Evolutionary conservation across 1,139 yeast species (phyloP).

Genomic region (Blastobotrys malaysiensis): DNA sequence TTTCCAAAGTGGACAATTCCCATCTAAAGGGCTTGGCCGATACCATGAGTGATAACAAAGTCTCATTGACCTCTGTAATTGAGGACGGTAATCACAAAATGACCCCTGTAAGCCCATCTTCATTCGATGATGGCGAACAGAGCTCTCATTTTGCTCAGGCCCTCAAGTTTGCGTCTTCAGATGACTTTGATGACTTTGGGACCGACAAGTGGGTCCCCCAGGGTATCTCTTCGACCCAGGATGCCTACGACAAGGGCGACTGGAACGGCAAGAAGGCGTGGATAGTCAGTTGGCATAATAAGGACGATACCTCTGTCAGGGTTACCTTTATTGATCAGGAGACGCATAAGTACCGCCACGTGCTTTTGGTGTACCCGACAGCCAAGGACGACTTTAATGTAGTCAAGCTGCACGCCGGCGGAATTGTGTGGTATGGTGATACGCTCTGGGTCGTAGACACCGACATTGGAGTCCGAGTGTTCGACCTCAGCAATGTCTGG

Average conservation of each 20-base stretch:
- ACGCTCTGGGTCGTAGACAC: slow-evolving; percentile 12
- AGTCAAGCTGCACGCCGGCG: slow-evolving; percentile 12
- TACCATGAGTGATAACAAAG: slow-evolving; percentile 9
- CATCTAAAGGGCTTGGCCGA: slow-evolving; percentile 2
- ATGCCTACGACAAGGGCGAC: slow-evolving; percentile 11
- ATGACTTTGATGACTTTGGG: slow-evolving; percentile 8
- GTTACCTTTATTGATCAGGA: slow-evolving; percentile 10
- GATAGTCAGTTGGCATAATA: slow-evolving; percentile 9
- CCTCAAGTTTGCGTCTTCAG: slow-evolving; percentile 7
- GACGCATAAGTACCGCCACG: slow-evolving; percentile 11
- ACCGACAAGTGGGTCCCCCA: slow-evolving; percentile 11
- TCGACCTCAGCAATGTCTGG: slow-evolving; percentile 11
- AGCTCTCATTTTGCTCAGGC: slow-evolving; percentile 4
- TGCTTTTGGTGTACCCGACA: slow-evolving; percentile 9
- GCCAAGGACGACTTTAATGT: slow-evolving; percentile 10
- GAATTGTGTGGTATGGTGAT: slow-evolving; percentile 13
- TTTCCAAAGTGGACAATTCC: not conserved
- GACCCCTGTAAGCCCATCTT: not conserved
- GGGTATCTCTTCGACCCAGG: slow-evolving; percentile 11
- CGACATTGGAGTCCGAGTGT: slow-evolving; percentile 8
- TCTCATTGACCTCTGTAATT: slow-evolving; percentile 8
- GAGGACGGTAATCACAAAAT: slow-evolving; percentile 11
- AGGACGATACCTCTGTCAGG: slow-evolving; percentile 4
- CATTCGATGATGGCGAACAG: slow-evolving; percentile 1
- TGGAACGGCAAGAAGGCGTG: slow-evolving; percentile 12